Evolutionary conservation across 352 stramenopile species (phyloP).

Genomic region (Plasmopara muralis): DNA sequence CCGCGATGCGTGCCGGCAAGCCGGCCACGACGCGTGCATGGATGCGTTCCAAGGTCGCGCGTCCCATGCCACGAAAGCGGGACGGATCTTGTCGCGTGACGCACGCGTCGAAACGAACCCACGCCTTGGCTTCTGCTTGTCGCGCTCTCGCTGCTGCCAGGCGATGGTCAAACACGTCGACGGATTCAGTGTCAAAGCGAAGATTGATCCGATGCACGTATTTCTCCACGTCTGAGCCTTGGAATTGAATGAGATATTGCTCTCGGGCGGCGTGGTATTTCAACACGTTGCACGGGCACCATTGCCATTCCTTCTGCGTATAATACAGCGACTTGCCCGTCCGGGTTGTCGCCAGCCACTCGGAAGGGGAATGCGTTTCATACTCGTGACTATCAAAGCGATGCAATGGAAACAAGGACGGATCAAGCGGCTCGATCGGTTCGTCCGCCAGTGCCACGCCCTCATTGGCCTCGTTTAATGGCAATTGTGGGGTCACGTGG

Average conservation of each 20-base stretch:
- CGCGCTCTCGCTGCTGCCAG: constrained; percentile 54
- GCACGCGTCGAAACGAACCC: constrained; percentile 89
- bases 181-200: constrained; percentile 80
- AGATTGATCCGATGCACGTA: constrained; percentile 88
- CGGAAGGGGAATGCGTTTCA: constrained; percentile 54
- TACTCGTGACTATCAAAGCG: constrained; percentile 88
- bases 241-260: constrained; percentile 84
- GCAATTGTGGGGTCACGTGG: no score
- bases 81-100: constrained; percentile 64
- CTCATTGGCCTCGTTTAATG: no score
- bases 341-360: constrained; percentile 58
- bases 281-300: constrained; percentile 56
- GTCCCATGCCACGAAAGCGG: constrained; percentile 72
- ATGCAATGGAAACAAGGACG: constrained; percentile 88
- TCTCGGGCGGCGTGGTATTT: constrained; percentile 54
- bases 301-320: constrained; percentile 80
- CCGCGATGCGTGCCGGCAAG: constrained; percentile 46
- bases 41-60: constrained; percentile 70
- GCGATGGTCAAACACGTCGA: constrained; percentile 62
- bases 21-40: constrained; percentile 82
- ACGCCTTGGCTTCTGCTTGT: constrained; percentile 75
- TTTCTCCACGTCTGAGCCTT: constrained; percentile 81
- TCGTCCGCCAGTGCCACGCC: constrained; percentile 36
- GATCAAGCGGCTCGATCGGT: constrained; percentile 75
- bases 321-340: constrained; percentile 74